phyloP scores from a whole-genome alignment of 73 alveolate genomes.

The Paramecium pentaurelia region DNA sequence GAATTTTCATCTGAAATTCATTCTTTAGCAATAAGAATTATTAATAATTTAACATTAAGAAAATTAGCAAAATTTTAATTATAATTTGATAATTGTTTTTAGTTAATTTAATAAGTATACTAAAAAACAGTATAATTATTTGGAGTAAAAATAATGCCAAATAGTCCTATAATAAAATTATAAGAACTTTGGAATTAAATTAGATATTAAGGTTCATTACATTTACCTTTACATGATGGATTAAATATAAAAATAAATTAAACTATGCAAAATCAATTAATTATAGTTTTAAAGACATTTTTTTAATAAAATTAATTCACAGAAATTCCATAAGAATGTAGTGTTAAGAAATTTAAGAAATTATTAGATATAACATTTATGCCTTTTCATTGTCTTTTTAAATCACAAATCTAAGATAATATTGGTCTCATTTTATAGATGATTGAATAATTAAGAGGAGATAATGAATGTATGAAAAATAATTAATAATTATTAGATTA shows the following conservation, averaged over 20 bases:
- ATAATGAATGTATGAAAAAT: not conserved
- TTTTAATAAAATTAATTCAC: not conserved
- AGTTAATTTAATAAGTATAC: not conserved
- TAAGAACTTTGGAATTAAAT: slow-evolving; percentile 28
- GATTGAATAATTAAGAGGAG: not conserved
- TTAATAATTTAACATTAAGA: slow-evolving; percentile 18
- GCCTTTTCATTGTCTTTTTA: not conserved
- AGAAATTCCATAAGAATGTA: not conserved
- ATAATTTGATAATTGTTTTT: not conserved
- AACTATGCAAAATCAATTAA: not conserved
- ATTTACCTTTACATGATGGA: not conserved
- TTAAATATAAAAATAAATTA: not conserved
- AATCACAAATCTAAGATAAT: not conserved
- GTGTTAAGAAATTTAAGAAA: not conserved
- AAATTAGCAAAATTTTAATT: not conserved
- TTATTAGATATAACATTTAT: not conserved
- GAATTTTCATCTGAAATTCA: not conserved
- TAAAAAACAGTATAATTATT: not conserved
- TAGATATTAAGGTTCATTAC: not conserved
- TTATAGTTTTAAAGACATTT: not conserved
- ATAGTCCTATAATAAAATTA: not conserved
- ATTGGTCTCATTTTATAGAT: not conserved
- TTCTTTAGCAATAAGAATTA: not conserved
- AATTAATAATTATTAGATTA: not conserved
- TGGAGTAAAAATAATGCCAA: not conserved